Base-by-base conservation (phyloP, 176 grass and related monocot genomes). In the Eragrostis curvula region DNA sequence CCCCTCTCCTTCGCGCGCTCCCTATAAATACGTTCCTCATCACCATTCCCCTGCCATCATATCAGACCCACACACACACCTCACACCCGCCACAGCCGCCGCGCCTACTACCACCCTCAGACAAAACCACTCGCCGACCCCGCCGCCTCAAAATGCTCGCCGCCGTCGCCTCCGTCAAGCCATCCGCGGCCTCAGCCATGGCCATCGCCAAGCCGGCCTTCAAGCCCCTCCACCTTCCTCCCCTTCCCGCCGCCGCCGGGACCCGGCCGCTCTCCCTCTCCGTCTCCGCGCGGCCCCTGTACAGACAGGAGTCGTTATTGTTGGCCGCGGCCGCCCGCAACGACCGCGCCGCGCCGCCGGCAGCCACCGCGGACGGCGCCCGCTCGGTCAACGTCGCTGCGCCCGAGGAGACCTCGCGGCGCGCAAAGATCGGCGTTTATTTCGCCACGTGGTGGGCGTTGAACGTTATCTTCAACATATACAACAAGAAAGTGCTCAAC, bases 401-500 rank as follows among this genome's bases (percentile, higher is more conserved):
- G 7, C 32, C 74, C 25, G 9, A 49, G 6, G 87, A 79, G 68
- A 49, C 78, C 10, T 78, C 77, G 29, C 83, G 84, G 71, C 81
- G 68, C 24, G 73, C 75, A 49, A 91, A 79, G 88, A 98, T 98
- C 61, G 91, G 92, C 20, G 75, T 98, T 25, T 98, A 98, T 83
- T 98, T 98, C 68, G 96, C 86, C 3, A 98, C 92, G 7, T 98
- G 96, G 96, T 98, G 96, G 96, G 86, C 92, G 50, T 79, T 98
- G 27, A 98, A 98, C 78, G 96, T 98, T 36, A 92, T 98, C 58
- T 98, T 98, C 74, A 98, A 98, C 72, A 98, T 98, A 70, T 98
- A 98, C 90, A 98, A 98, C 88, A 98, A 98, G 88, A 98, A 98
- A 75, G 92, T 95, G 51, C 86, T 98, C 6, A 98, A 98, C 83